Conservation (phyloP, 768 basidiomycete species). For the Auricularia cornea region DNA sequence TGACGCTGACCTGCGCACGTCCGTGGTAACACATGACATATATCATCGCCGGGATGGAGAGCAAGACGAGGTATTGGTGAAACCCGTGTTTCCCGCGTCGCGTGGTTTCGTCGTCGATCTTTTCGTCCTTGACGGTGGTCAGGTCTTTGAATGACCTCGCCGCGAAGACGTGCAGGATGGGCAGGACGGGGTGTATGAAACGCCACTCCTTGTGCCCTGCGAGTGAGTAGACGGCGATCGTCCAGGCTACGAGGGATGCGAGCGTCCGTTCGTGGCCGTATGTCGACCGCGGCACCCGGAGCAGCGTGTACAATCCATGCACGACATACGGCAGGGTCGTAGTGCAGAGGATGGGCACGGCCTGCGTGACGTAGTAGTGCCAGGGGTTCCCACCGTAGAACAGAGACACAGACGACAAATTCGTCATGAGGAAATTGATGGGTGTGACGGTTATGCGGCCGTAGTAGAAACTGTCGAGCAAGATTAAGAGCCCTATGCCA, state of each 20-base stretch:
- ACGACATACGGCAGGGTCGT: constrained; percentile 65
- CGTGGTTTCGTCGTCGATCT: background rate
- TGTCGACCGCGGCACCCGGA: background rate
- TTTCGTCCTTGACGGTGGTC: constrained; percentile 17
- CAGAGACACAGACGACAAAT: constrained; percentile 77
- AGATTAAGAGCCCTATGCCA: constrained; percentile 21
- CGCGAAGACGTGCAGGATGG: constrained; percentile 72
- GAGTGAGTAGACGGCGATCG: constrained; percentile 60
- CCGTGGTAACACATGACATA: constrained; percentile 74
- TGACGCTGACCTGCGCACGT: constrained; percentile 67
- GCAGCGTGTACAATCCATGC: constrained; percentile 44
- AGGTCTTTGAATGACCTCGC: constrained; percentile 58
- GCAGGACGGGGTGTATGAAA: constrained; percentile 87
- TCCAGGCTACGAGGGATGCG: constrained; percentile 49
- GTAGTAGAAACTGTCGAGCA: constrained; percentile 70
- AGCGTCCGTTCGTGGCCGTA: constrained; percentile 20
- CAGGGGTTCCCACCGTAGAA: constrained; percentile 84
- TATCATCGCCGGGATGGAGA: constrained; percentile 51
- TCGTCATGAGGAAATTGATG: constrained; percentile 74
- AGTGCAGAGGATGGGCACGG: constrained; percentile 70
- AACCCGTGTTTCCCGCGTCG: constrained; percentile 26
- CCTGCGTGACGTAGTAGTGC: constrained; percentile 88
- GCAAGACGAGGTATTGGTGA: constrained; percentile 37
- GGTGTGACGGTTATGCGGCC: constrained; percentile 60
- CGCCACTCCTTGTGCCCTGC: constrained; percentile 97